Conservation (phyloP, 2,329 filamentous ascomycete genomes). For the Calonectria fujianensis region DNA sequence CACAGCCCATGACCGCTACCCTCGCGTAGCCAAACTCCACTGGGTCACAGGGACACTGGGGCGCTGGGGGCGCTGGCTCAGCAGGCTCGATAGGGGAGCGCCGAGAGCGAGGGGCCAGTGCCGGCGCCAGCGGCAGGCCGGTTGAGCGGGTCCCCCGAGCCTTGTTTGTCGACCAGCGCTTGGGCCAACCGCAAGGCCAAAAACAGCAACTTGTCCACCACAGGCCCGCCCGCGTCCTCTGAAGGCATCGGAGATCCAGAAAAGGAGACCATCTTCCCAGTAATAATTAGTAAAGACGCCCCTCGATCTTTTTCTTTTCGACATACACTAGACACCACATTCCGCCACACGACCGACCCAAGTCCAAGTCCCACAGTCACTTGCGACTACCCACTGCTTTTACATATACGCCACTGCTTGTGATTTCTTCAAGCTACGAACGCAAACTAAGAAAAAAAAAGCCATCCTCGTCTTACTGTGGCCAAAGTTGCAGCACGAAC, state of each 20-base stretch:
- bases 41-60: conserved; percentile 25
- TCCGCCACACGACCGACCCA: conserved; percentile 39
- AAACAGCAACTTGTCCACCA: conserved; percentile 56
- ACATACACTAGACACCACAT: conserved; percentile 47
- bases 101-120: neutral
- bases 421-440: conserved; percentile 18
- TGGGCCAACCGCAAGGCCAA: conserved; percentile 54
- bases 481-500: conserved; percentile 25
- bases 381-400: neutral
- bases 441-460: conserved; percentile 36
- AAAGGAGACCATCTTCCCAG: conserved; percentile 57
- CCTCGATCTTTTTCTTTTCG: conserved; percentile 38
- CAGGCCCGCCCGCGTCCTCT: conserved; percentile 47
- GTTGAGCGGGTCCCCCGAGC: conserved; percentile 35
- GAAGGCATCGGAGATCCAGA: conserved; percentile 54
- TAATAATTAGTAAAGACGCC: conserved; percentile 47
- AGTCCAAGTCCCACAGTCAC: conserved; percentile 33
- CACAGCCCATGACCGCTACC: conserved; percentile 13
- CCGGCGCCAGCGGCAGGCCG: conserved; percentile 18
- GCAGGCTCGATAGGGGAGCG: conserved; percentile 17
- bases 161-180: conserved; percentile 56
- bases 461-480: conserved; percentile 18
- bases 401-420: neutral
- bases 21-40: conserved; percentile 13
- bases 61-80: neutral